Evolutionary conservation across 23 red algal genomes (phyloP).

Genomic region (Agarophyton chilense): DNA sequence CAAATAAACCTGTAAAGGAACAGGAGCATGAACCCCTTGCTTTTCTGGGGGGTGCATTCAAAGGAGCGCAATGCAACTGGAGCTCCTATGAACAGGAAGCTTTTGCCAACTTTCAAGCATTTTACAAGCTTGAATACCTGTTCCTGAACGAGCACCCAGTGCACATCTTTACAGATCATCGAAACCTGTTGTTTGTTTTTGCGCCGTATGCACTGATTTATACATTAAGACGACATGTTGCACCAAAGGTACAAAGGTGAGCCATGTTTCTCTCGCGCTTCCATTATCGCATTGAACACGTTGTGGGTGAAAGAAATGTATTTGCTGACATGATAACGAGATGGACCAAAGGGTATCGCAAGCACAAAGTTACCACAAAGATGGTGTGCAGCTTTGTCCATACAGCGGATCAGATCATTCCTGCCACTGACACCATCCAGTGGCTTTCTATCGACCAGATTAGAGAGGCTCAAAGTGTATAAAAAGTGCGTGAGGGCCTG

Average conservation of each 20-base stretch:
- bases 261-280: conserved; percentile 19
- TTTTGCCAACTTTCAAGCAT: conserved; percentile 18
- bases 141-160: neutral
- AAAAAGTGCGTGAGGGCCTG: neutral
- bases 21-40: conserved; percentile 32
- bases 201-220: neutral
- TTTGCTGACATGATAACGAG: conserved; percentile 9
- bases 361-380: neutral
- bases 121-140: conserved; percentile 15
- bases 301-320: neutral
- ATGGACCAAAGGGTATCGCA: neutral
- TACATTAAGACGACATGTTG: neutral
- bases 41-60: conserved; percentile 18
- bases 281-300: conserved; percentile 29
- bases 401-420: neutral
- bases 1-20: neutral
- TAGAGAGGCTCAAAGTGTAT: neutral
- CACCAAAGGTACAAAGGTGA: conserved; percentile 41
- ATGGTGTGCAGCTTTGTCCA: neutral
- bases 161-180: conserved; percentile 39
- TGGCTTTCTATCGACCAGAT: neutral
- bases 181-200: conserved; percentile 54
- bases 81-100: conserved; percentile 46
- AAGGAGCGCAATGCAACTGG: neutral
- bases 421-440: neutral